A percentile compares a stretch with the other conserved stretches of the same genome.
Conservation (phyloP, 2,329 filamentous ascomycete species). For the Ophioceras dolichostomum region DNA sequence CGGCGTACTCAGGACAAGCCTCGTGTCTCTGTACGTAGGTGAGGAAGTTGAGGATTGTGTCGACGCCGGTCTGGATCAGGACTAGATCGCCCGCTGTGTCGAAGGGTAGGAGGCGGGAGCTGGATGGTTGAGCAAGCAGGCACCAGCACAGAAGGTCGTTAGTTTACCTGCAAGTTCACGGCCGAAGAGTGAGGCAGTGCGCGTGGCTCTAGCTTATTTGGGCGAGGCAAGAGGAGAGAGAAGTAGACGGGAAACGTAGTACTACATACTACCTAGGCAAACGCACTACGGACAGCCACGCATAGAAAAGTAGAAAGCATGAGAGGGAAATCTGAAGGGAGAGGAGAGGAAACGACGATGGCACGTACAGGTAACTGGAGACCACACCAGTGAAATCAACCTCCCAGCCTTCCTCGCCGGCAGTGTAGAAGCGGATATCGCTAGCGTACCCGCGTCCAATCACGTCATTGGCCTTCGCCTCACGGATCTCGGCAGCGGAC, state of each 20-base stretch:
- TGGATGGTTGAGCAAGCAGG: conserved; percentile 11
- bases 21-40: conserved; percentile 76
- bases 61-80: conserved; percentile 46
- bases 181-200: no score
- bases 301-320: neutral
- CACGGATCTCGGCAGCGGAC: conserved; percentile 51
- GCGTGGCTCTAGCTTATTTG: no score
- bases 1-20: conserved; percentile 70
- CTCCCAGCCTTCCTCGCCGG: conserved; percentile 45
- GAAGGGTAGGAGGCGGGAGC: conserved; percentile 43
- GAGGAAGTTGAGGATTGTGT: conserved; percentile 73
- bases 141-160: no score
- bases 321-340: no score
- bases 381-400: conserved; percentile 73
- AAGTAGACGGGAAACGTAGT: neutral
- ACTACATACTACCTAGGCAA: neutral
- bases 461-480: conserved; percentile 50
- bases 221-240: no score
- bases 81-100: conserved; percentile 42
- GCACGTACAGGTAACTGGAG: conserved; percentile 64
- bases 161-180: no score
- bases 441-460: conserved; percentile 29
- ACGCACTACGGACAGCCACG: neutral
- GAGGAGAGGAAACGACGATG: no score
- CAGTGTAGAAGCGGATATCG: conserved; percentile 36